Evolutionary conservation across 495 filamentous ascomycete species (phyloP).

Genomic region (Hypoxylon cercidicola): DNA sequence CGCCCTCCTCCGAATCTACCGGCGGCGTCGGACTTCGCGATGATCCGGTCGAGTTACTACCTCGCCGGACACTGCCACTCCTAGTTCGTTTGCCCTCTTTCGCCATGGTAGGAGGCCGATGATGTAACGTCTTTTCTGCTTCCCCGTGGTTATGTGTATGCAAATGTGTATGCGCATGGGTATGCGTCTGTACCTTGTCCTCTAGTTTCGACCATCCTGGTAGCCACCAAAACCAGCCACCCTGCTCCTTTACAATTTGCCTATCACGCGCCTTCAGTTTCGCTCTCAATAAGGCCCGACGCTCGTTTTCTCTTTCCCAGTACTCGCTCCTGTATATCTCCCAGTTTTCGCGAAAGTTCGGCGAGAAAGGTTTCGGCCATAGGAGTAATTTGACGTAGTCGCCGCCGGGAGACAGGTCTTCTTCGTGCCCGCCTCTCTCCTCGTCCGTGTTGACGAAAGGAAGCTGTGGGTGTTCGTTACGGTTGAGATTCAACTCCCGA

Average conservation of each 20-base stretch:
- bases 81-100: constrained; percentile 57
- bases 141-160: constrained; percentile 39
- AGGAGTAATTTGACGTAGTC: constrained; percentile 91
- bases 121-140: constrained; percentile 47
- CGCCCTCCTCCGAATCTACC: constrained; percentile 56
- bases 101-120: constrained; percentile 52
- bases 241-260: constrained; percentile 70
- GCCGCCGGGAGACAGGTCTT: constrained; percentile 88
- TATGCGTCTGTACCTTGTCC: constrained; percentile 47
- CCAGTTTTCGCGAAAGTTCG: constrained; percentile 97
- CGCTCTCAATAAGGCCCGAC: constrained; percentile 75
- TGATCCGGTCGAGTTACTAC: constrained; percentile 56
- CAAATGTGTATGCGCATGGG: constrained; percentile 30
- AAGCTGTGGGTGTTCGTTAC: constrained; percentile 54
- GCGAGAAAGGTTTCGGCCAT: constrained; percentile 92
- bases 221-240: constrained; percentile 89
- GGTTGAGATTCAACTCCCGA: constrained; percentile 53
- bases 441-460: constrained; percentile 56
- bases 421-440: constrained; percentile 71
- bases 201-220: constrained; percentile 53
- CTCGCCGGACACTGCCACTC: constrained; percentile 60
- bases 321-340: constrained; percentile 92
- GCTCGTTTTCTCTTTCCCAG: constrained; percentile 96
- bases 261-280: constrained; percentile 72
- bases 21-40: constrained; percentile 62